A percentile compares a stretch with the other conserved stretches of the same genome.
These are phyloP conservation scores for Geotrichum bryndzae DNA, from an alignment of 1,139 yeast genomes.

Conservation along the genomic window DNA sequence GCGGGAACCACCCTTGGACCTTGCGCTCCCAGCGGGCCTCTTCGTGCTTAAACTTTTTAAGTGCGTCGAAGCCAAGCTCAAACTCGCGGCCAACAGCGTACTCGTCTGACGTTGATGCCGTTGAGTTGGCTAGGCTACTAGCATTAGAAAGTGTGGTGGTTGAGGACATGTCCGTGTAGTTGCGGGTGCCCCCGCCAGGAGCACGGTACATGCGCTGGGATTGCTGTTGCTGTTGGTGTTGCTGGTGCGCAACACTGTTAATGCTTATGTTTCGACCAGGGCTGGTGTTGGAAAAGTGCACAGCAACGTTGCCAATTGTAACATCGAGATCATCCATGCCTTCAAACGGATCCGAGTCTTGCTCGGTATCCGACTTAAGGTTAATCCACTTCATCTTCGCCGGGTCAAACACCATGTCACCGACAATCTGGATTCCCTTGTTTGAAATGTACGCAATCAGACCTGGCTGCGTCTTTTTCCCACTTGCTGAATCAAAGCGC, in stretches of 20 bases:
- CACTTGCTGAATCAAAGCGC: constrained; percentile 40
- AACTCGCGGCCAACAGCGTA: constrained; percentile 40
- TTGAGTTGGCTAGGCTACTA: constrained; percentile 1
- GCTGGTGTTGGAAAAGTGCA: neutral
- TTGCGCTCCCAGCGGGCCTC: constrained; percentile 47
- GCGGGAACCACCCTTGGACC: constrained; percentile 49
- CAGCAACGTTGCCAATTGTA: constrained; percentile 14
- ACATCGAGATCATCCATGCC: constrained; percentile 44
- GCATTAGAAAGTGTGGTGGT: constrained; percentile 8
- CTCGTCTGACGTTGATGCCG: constrained; percentile 21
- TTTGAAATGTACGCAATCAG: constrained; percentile 36
- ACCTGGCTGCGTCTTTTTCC: constrained; percentile 29
- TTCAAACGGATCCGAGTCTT: constrained; percentile 43
- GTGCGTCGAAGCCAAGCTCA: constrained; percentile 38
- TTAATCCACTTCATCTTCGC: constrained; percentile 53
- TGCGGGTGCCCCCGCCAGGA: constrained; percentile 2
- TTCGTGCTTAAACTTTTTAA: constrained; percentile 45
- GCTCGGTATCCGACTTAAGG: constrained; percentile 34
- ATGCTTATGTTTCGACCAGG: neutral
- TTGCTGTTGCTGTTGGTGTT: too few relatives aligned
- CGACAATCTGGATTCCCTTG: constrained; percentile 37
- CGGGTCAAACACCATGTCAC: constrained; percentile 59
- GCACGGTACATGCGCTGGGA: neutral
- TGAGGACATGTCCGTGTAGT: constrained; percentile 16
- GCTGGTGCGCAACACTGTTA: neutral